Conservation (phyloP, 2,329 filamentous ascomycete species). For the Neonectria neomacrospora region DNA sequence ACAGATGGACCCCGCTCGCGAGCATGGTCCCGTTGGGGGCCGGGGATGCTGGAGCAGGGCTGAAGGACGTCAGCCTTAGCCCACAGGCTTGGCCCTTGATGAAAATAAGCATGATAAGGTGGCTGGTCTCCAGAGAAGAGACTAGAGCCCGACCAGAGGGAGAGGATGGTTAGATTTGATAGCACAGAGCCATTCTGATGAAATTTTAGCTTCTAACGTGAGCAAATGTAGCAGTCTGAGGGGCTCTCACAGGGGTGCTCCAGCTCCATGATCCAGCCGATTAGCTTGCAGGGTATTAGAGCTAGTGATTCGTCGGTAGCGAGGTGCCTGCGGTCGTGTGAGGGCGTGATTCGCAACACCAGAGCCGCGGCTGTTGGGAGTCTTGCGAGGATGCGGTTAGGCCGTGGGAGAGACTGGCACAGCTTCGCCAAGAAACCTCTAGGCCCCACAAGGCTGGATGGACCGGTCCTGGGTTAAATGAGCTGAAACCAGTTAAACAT, state of each 20-base stretch:
- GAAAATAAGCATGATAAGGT: constrained; percentile 1
- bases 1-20: constrained; percentile 2
- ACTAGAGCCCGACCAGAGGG: background rate
- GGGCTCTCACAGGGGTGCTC: background rate
- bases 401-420: constrained; percentile 8
- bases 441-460: constrained; percentile 32
- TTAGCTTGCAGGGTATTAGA: background rate
- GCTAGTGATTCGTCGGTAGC: background rate
- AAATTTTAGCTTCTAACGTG: constrained; percentile 26
- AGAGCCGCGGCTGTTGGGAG: background rate
- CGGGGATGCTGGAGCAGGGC: background rate
- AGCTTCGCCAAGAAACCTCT: constrained; percentile 7
- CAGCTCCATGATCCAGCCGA: background rate
- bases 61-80: constrained; percentile 5
- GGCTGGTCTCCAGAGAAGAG: background rate
- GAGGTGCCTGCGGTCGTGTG: background rate
- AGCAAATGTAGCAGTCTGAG: constrained; percentile 10
- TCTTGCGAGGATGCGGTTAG: too few species aligned
- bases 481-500: constrained; percentile 20
- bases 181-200: background rate
- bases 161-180: background rate
- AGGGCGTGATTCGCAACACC: constrained; percentile 10
- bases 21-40: constrained; percentile 16
- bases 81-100: constrained; percentile 6
- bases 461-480: constrained; percentile 30